Evolutionary conservation across 2,329 filamentous ascomycete genomes (phyloP), one percentile per base, ranked within the genome.

Genomic region (Colletotrichum sp.): DNA sequence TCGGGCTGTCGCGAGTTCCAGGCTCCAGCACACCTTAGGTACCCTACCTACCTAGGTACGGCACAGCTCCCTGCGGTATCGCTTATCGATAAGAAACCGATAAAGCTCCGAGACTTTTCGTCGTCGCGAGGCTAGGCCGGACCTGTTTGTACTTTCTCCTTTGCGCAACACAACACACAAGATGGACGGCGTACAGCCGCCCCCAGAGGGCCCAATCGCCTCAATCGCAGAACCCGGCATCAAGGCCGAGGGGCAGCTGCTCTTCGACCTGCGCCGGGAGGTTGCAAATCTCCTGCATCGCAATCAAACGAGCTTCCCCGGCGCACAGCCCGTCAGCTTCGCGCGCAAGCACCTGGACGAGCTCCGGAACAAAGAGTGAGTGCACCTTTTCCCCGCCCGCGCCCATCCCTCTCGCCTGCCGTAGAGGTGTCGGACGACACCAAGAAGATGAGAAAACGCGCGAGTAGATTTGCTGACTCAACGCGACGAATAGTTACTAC

Each of bases 311-410:
- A 89, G 86, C 78, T 99, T 99, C 80, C 96, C 97, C 1, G 97
- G 93, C 81, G 96, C 97, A 68, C 97, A 99, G 84, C 97, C 97
- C 16, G 96, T 99, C 78, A 98, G 95, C 82, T 99, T 99, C 83
- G 90, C 95, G 71, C 90, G 94, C 74, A 90, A 92, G 80, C 97
- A 99, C 84, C 86, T 99, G 12, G 87, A 92, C n/a, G 96, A 98
- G 86, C 90, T 99, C 43, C 92, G 93, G 77, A 89, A 90, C 74
- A 90, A 94, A 82, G 97, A 99, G 92, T 94, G 84, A 79, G 90
- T 83, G 34, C 26, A 21, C n/a, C 43, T 21, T 59, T 59, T 28
- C 24, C n/a, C 21, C 63, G 39, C 63, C 24, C 21, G 63, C 34
- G 21, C 63, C 16, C 21, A 24, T 21, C 32, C 32, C 32, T 52